phyloP scores from a whole-genome alignment of 108 stramenopile genomes.

The Nannochloropsis gaditana region DNA sequence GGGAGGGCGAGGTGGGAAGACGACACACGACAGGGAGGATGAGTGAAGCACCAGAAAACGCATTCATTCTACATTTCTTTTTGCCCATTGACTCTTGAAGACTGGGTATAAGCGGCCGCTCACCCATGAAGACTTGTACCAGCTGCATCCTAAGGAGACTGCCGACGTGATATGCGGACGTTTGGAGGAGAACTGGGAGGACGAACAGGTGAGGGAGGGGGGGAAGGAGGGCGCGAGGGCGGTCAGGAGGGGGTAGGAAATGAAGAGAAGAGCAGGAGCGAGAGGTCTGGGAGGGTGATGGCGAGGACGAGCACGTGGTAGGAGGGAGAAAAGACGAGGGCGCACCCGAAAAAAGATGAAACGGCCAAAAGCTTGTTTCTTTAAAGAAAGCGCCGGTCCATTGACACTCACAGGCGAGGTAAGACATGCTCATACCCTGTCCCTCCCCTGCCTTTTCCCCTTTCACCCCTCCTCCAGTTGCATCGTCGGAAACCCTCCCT shows the following conservation, averaged over 20 bases:
- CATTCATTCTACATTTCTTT: conserved; percentile 56
- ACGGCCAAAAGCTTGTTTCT: no score
- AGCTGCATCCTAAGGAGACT: conserved; percentile 60
- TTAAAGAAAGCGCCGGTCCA: no score
- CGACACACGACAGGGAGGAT: background rate
- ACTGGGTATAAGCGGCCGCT: conserved; percentile 49
- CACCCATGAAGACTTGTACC: conserved; percentile 64
- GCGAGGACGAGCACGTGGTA: no score
- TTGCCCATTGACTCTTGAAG: conserved; percentile 59
- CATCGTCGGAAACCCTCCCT: conserved; percentile 50
- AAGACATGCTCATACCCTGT: background rate
- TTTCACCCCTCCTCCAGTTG: conserved; percentile 11
- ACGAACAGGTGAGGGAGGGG: background rate
- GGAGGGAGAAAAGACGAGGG: no score
- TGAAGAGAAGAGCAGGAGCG: background rate
- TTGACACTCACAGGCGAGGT: no score
- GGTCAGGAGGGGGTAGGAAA: conserved; percentile 23
- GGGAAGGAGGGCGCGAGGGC: conserved; percentile 61
- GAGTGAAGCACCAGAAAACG: background rate
- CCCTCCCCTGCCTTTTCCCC: background rate
- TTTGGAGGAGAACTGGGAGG: conserved; percentile 44
- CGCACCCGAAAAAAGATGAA: no score
- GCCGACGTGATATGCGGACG: conserved; percentile 50
- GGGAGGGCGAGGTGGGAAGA: background rate
- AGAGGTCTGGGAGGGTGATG: background rate